These are phyloP conservation scores for Hibiscus tridactylites DNA, from an alignment of 345 rosid genomes.

Conservation along the genomic window DNA sequence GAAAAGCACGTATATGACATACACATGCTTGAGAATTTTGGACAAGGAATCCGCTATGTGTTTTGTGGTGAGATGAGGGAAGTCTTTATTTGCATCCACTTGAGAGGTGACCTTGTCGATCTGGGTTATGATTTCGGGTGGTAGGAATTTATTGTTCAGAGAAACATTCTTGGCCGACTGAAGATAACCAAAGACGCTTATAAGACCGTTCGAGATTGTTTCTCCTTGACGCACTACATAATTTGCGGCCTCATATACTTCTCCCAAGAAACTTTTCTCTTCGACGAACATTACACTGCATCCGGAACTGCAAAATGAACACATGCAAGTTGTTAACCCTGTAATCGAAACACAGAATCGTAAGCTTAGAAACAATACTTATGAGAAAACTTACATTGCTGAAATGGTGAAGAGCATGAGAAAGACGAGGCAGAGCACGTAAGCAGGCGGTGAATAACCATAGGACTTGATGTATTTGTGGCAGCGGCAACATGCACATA, in stretches of 20 bases:
- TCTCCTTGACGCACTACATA: conserved; percentile 32
- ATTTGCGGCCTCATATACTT: conserved; percentile 20
- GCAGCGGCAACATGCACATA: conserved; percentile 26
- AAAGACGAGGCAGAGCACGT: conserved; percentile 29
- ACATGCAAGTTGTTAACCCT: background rate
- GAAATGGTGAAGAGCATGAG: conserved; percentile 42
- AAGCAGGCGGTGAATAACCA: conserved; percentile 35
- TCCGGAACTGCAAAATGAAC: conserved; percentile 28
- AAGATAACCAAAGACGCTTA: conserved; percentile 25
- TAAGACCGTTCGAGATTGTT: conserved; percentile 19
- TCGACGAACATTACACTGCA: conserved; percentile 34
- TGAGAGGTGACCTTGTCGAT: conserved; percentile 27
- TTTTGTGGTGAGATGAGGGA: conserved; percentile 10
- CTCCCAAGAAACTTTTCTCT: conserved; percentile 30
- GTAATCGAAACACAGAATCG: no score
- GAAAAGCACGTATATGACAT: conserved; percentile 2
- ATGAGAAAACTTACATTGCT: conserved; percentile 25
- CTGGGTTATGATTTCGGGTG: conserved; percentile 21
- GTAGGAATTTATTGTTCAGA: conserved; percentile 25
- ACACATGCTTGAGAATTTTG: conserved; percentile 26
- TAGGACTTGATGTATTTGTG: conserved; percentile 21
- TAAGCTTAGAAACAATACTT: background rate
- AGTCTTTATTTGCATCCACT: conserved; percentile 9
- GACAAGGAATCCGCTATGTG: background rate
- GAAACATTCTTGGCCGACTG: conserved; percentile 27